Conservation (phyloP, 768 basidiomycete genomes). For the Agrocybe praecox region DNA sequence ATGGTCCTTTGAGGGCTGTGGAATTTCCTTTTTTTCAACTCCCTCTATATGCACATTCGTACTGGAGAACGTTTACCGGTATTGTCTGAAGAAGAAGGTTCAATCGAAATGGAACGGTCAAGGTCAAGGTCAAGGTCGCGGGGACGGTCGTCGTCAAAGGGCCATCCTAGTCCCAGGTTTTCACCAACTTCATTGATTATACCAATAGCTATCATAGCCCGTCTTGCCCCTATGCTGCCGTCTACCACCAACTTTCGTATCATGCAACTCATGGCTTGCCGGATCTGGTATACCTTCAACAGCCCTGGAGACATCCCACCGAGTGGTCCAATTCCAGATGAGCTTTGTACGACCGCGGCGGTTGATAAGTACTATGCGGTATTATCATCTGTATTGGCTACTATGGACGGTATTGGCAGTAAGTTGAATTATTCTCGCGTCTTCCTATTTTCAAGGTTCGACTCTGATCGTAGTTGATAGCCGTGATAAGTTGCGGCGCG, state of each 20-base stretch:
- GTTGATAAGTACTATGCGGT: slow-evolving; percentile 3
- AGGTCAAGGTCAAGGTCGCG: background rate
- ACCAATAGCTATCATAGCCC: slow-evolving; percentile 5
- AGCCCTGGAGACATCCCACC: slow-evolving; percentile 2
- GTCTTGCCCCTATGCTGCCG: slow-evolving; percentile 3
- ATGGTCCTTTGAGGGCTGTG: too few relatives aligned
- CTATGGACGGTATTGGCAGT: slow-evolving; percentile 6
- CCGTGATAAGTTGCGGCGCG: background rate
- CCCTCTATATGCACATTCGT: too few relatives aligned
- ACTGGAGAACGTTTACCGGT: background rate
- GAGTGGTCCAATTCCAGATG: slow-evolving; percentile 1
- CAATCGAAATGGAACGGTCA: background rate
- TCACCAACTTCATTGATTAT: slow-evolving; percentile 3
- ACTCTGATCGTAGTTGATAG: background rate
- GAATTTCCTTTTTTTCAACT: too few relatives aligned
- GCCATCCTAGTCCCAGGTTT: background rate
- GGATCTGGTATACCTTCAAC: background rate
- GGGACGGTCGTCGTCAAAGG: background rate
- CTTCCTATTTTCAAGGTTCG: background rate
- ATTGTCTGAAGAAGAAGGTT: background rate
- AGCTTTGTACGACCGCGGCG: background rate
- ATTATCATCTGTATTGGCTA: background rate
- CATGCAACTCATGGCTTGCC: slow-evolving; percentile 1
- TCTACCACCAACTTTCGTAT: slow-evolving; percentile 5
- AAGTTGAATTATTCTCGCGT: background rate